phyloP scores from a whole-genome alignment of 257 asterid genomes.

The Solanum habrochaites region DNA sequence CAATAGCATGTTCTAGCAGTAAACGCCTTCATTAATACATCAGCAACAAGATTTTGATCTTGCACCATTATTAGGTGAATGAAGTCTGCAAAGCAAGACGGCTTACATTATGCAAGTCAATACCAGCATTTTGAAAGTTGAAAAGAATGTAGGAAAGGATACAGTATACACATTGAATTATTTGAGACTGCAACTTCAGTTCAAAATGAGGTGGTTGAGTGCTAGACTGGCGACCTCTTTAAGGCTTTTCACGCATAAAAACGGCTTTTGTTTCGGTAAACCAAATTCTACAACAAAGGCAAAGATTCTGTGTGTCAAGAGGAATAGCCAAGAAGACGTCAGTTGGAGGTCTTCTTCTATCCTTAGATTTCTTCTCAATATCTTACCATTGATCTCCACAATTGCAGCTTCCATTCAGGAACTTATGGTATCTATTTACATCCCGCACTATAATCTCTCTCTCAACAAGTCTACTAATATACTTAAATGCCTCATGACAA shows the following conservation, averaged over 20 bases:
- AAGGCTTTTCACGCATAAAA: background rate
- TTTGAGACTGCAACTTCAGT: background rate
- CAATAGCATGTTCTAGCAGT: conserved; percentile 43
- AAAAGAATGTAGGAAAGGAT: conserved; percentile 24
- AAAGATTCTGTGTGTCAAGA: background rate
- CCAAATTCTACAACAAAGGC: background rate
- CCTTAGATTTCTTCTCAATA: background rate
- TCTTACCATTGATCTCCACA: conserved; percentile 36
- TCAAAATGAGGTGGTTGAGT: background rate
- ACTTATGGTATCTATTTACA: conserved; percentile 57
- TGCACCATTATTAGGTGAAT: conserved; percentile 12
- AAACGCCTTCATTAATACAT: conserved; percentile 37
- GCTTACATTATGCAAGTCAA: conserved; percentile 25
- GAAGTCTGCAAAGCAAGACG: background rate
- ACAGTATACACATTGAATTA: conserved; percentile 24
- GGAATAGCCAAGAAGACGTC: background rate
- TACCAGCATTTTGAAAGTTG: conserved; percentile 19
- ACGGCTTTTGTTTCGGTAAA: background rate
- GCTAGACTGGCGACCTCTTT: background rate
- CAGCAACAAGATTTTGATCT: conserved; percentile 11
- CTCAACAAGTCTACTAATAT: conserved; percentile 30
- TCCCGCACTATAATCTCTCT: conserved; percentile 71
- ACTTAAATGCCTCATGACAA: conserved; percentile 61
- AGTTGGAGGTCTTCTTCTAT: background rate
- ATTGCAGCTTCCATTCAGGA: conserved; percentile 52